Base-by-base conservation (phyloP, 2,329 filamentous ascomycete species). In the Decorospora gaudefroyi region DNA sequence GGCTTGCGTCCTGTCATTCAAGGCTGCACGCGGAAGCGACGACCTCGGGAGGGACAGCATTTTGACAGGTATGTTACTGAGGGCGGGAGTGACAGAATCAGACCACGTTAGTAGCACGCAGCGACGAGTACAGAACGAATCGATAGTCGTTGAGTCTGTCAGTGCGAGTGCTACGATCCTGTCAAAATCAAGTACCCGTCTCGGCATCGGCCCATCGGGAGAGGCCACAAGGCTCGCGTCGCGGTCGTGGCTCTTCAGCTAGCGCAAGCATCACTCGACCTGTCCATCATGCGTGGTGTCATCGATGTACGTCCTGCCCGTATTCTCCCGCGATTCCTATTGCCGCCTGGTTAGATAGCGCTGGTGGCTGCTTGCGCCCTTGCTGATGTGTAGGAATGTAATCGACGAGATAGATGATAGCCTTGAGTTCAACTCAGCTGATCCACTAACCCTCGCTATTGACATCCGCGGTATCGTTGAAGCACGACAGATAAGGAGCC, bases 41-140 rank as follows among this genome's bases (percentile, higher is more conserved):
- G 44, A n/a, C n/a, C n/a, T n/a, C n/a, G n/a, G n/a, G n/a, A 51
- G 25, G 46, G 40, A 61, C 59, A 51, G 40, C 31, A 53, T 62
- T 58, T 67, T 65, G 62, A 65, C 64, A 65, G 59, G 50, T 56
- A 43, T 51, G 61, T 57, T 55, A 60, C 55, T 63, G 59, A 64
- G 60, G 64, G 59, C 63, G 58, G 61, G 49, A 62, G 54, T 57
- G 50, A 53, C 55, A 53, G 39, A 47, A 51, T 61, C 55, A 64
- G 53, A 42, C 59, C 58, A 67, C 48, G 42, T 54, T 43, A 43
- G 58, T 61, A 55, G 19, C 37, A 59, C 55, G 44, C 29, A 19
- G 41, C 30, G 16, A 42, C 29, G 21, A 28, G 26, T 33, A 50
- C 38, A 47, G 37, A 56, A 34, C 44, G 31, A 49, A 44, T 41